Conservation (phyloP, 176 grass and related monocot species). For the Eleusine coracana region DNA sequence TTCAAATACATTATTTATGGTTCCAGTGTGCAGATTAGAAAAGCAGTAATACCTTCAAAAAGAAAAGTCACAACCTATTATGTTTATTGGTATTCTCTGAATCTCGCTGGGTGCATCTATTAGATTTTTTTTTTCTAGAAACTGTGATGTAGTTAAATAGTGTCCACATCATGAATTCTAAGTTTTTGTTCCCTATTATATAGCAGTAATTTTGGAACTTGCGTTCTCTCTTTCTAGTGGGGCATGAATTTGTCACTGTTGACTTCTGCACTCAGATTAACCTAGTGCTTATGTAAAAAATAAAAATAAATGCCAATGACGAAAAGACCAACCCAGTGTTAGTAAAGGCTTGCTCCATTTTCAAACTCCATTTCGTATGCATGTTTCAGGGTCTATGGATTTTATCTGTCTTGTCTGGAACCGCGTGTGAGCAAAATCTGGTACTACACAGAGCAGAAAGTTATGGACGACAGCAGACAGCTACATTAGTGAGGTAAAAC, state of each 20-base stretch:
- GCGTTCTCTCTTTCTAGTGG: not conserved
- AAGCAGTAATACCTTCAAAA: not conserved
- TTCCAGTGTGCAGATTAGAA: not conserved
- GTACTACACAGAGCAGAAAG: not conserved
- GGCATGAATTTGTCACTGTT: not conserved
- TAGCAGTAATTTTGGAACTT: not conserved
- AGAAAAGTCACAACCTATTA: not conserved
- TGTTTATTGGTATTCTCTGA: not conserved
- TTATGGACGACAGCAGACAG: not conserved
- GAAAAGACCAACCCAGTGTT: not conserved
- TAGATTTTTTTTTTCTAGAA: not conserved
- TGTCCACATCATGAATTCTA: not conserved
- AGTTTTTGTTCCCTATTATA: not conserved
- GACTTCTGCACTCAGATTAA: not conserved
- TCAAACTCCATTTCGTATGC: not conserved
- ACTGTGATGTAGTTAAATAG: not conserved
- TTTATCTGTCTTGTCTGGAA: not conserved
- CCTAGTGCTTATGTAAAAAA: not conserved
- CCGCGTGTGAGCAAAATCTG: not conserved
- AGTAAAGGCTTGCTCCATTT: slow-evolving; percentile 2
- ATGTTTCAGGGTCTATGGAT: not conserved
- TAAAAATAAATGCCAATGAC: not conserved
- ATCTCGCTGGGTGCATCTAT: not conserved
- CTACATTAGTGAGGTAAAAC: slow-evolving; percentile 40
- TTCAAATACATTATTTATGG: not conserved